Percentiles rank a stretch among this genome's conserved stretches.
phyloP scores from a whole-genome alignment of 345 rosid species.

The Salix arbutifolia region DNA sequence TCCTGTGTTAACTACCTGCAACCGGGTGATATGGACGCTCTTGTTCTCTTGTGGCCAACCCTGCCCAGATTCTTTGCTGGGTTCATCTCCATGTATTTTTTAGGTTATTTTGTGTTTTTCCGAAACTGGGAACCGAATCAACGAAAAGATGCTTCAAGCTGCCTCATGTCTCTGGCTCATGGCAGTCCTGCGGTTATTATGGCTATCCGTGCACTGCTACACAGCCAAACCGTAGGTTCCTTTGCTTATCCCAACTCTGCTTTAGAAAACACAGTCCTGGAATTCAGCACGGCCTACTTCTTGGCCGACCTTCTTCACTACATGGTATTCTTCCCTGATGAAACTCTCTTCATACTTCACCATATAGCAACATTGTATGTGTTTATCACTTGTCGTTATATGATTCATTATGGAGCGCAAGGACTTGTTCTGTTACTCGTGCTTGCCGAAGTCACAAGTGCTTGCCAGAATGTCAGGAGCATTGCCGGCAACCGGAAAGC shows the following conservation, averaged over 20 bases:
- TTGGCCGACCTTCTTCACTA: slow-evolving; percentile 66
- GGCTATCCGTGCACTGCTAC: slow-evolving; percentile 39
- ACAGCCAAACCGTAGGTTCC: slow-evolving; percentile 11
- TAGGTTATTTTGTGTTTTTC: slow-evolving; percentile 48
- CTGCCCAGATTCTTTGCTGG: slow-evolving; percentile 37
- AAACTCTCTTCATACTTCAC: slow-evolving; percentile 73
- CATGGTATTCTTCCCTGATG: slow-evolving; percentile 54
- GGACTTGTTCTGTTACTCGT: slow-evolving; percentile 55
- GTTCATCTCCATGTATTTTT: slow-evolving; percentile 41
- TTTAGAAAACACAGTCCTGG: slow-evolving; percentile 50
- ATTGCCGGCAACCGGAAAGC: slow-evolving; percentile 39
- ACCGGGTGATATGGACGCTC: slow-evolving; percentile 26
- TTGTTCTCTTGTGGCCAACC: slow-evolving; percentile 8
- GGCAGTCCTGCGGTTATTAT: slow-evolving; percentile 71
- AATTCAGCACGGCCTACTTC: slow-evolving; percentile 83
- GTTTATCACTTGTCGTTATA: slow-evolving; percentile 54
- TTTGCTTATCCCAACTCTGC: slow-evolving; percentile 56
- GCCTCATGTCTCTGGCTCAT: slow-evolving; percentile 65
- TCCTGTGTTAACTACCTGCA: not conserved
- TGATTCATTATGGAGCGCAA: slow-evolving; percentile 53
- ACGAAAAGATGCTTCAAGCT: slow-evolving; percentile 66
- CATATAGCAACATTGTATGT: slow-evolving; percentile 80
- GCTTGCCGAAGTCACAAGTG: slow-evolving; percentile 76
- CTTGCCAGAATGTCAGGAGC: slow-evolving; percentile 73
- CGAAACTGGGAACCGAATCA: slow-evolving; percentile 54